phyloP scores from a whole-genome alignment of 2,329 filamentous ascomycete genomes.

The Cordyceps farinosa region DNA sequence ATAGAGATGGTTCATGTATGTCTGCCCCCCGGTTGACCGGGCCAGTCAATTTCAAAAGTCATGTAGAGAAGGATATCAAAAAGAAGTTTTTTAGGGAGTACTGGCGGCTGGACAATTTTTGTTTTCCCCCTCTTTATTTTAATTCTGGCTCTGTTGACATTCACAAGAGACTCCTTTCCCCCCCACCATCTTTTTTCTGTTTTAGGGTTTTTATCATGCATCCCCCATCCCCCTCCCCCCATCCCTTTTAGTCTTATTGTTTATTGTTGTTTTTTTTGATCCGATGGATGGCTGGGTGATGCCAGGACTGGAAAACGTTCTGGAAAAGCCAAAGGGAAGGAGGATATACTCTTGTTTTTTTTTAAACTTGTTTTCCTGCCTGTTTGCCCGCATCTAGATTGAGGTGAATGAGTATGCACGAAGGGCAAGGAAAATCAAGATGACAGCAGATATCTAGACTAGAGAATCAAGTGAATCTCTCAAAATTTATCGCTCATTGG shows the following conservation, averaged over 20 bases:
- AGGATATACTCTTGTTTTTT: background rate
- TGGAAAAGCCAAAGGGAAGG: background rate
- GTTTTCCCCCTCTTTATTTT: slow-evolving; percentile 20
- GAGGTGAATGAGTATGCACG: background rate
- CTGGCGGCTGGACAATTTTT: slow-evolving; percentile 30
- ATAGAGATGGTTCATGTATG: slow-evolving; percentile 41
- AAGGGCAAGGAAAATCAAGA: background rate
- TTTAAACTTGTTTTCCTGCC: background rate
- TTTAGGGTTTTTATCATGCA: background rate
- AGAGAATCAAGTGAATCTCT: slow-evolving; percentile 34
- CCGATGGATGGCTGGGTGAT: slow-evolving; percentile 2
- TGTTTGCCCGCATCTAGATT: slow-evolving; percentile 14
- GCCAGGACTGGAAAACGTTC: background rate
- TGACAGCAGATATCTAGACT: slow-evolving; percentile 23
- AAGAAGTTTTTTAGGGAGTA: slow-evolving; percentile 30
- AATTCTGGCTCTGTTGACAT: slow-evolving; percentile 16
- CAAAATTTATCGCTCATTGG: slow-evolving; percentile 19
- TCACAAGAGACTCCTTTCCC: slow-evolving; percentile 12
- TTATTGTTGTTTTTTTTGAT: slow-evolving; percentile 23
- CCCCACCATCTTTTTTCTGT: slow-evolving; percentile 12
- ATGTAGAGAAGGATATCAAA: slow-evolving; percentile 36
- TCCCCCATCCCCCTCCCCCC: slow-evolving; percentile 11
- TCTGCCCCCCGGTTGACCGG: slow-evolving; percentile 27
- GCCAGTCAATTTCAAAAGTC: slow-evolving; percentile 35
- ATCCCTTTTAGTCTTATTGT: slow-evolving; percentile 5